These are phyloP conservation scores for Jacaranda copaia DNA, from an alignment of 257 asterid species.

Conservation along the genomic window DNA sequence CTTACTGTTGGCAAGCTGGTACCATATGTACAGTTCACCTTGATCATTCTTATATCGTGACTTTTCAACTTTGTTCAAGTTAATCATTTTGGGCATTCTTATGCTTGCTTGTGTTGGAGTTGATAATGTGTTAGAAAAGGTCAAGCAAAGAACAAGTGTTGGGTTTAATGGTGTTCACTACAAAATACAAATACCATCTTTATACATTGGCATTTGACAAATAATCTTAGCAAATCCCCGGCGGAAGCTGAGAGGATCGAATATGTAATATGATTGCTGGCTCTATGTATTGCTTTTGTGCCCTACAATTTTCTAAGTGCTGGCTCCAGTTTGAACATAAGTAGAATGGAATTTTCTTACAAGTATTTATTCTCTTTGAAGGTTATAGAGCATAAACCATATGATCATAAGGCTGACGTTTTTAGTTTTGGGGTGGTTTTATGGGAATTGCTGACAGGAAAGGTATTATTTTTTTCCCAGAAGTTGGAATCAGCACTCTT, in stretches of 20 bases:
- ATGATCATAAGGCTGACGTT: conserved; percentile 82
- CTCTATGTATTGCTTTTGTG: background rate
- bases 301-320: background rate
- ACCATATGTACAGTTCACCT: background rate
- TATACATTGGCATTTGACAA: background rate
- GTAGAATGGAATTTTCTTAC: conserved; percentile 32
- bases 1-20: background rate
- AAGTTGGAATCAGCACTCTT: background rate
- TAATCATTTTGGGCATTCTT: background rate
- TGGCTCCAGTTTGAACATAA: conserved; percentile 18
- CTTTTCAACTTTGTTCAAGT: conserved; percentile 53
- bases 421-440: conserved; percentile 81
- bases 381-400: conserved; percentile 84
- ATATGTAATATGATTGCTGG: background rate
- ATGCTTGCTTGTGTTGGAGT: background rate
- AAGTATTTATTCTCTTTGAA: conserved; percentile 42
- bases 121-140: background rate
- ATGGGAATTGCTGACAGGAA: conserved; percentile 84
- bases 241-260: background rate
- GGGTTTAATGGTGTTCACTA: background rate
- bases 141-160: background rate
- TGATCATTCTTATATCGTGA: background rate
- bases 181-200: background rate
- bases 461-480: conserved; percentile 48
- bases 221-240: background rate